A percentile compares a stretch with the other conserved stretches of the same genome.
These are phyloP conservation scores for Monosporozyma yasuniensis DNA, from an alignment of 805 yeast genomes.

Conservation along the genomic window DNA sequence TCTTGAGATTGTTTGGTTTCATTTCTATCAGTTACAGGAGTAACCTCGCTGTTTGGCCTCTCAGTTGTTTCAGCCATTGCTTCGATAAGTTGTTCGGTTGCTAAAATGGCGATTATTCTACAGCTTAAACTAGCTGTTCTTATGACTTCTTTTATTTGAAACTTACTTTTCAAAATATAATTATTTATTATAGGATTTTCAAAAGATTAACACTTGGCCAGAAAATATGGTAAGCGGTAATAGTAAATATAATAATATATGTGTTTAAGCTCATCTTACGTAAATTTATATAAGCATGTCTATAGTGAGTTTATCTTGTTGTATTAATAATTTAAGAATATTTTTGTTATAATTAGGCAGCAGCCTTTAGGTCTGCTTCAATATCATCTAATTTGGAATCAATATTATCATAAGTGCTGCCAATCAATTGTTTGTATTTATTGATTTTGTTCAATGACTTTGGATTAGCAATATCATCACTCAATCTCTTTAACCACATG, in stretches of 20 bases:
- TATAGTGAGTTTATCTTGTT: background rate
- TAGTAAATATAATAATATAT: too few species aligned
- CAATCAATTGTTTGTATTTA: conserved; percentile 75
- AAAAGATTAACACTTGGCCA: too few species aligned
- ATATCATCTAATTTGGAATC: conserved; percentile 78
- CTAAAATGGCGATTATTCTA: background rate
- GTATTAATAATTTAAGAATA: background rate
- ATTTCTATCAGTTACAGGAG: background rate
- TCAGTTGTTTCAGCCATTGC: background rate
- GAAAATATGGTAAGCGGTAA: too few species aligned
- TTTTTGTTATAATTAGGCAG: background rate
- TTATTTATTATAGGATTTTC: too few species aligned
- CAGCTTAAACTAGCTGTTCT: too few species aligned
- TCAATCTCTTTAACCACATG: conserved; percentile 37
- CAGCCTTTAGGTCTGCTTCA: conserved; percentile 37
- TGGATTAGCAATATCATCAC: conserved; percentile 38
- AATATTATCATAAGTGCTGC: conserved; percentile 67
- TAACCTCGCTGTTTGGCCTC: background rate
- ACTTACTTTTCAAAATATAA: too few species aligned
- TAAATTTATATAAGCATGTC: background rate
- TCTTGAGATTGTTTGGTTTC: background rate
- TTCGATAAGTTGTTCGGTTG: background rate
- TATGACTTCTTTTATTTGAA: too few species aligned
- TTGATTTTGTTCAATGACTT: conserved; percentile 49
- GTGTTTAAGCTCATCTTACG: background rate